A percentile compares a stretch with the other conserved stretches of the same genome.
These are phyloP conservation scores for Collybia sp. DNA, from an alignment of 768 basidiomycete genomes.

Conservation along the genomic window DNA sequence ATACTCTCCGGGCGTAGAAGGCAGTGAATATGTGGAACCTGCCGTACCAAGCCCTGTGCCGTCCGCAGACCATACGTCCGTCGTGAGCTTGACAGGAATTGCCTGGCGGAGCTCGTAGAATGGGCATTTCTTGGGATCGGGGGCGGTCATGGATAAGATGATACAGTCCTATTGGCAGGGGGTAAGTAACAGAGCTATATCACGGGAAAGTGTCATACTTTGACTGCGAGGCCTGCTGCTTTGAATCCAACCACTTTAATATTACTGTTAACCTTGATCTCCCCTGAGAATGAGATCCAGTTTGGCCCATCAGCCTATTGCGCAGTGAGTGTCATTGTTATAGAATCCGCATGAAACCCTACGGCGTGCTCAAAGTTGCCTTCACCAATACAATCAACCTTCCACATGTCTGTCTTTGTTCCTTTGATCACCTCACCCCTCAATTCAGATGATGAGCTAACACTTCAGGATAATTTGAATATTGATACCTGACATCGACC, in stretches of 20 bases:
- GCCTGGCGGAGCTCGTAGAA: conserved; percentile 58
- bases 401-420: conserved; percentile 71
- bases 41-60: conserved; percentile 25
- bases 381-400: conserved; percentile 58
- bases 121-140: conserved; percentile 46
- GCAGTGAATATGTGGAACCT: conserved; percentile 9
- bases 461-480: neutral
- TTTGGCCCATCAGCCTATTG: conserved; percentile 58
- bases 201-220: conserved; percentile 32
- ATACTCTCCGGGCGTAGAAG: conserved; percentile 4
- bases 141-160: conserved; percentile 54
- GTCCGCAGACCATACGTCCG: conserved; percentile 52
- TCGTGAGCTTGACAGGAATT: conserved; percentile 61
- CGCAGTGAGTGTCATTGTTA: neutral
- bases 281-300: conserved; percentile 59
- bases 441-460: conserved; percentile 1
- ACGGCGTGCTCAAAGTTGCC: conserved; percentile 57
- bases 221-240: conserved; percentile 59
- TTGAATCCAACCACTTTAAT: conserved; percentile 59
- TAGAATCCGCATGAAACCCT: conserved; percentile 14
- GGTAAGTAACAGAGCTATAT: conserved; percentile 2
- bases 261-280: conserved; percentile 45
- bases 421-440: conserved; percentile 44
- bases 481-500: conserved; percentile 54
- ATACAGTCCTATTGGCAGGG: conserved; percentile 56